Base-by-base conservation (phyloP, 1,284 basidiomycete genomes). In the Inonotus hispidus region DNA sequence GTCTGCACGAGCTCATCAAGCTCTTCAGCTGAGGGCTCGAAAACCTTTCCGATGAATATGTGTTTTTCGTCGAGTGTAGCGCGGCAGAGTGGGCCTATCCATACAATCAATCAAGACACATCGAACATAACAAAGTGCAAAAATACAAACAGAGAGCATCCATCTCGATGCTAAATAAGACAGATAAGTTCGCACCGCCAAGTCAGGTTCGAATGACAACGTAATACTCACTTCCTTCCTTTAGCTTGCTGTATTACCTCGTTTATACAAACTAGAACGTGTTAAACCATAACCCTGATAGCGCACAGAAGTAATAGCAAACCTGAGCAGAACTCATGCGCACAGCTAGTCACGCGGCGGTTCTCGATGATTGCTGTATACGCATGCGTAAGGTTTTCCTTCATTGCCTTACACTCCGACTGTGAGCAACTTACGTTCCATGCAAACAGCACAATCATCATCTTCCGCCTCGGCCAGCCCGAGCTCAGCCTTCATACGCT, bases 321-420 rank as follows among this genome's bases (percentile, higher is more conserved):
- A 84, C 84, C 83, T 46, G 75, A 76, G 65, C 85, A 87, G 6
- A 86, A 75, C 64, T 86, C 82, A 63, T 88, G 84, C 2, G 82
- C 79, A 62, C 85, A 87, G 0, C 71, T 69, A 11, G 87, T 71
- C 3, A 87, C 68, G 1, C 81, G 75, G 0, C 81, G 82, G 62
- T 73, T 83, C 60, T 79, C 73, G 25, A 73, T 73, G 45, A 78
- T 68, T 56, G 65, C 56, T 79, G 77, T n/a, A n/a, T n/a, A n/a
- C 59, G 81, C 52, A 13, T 23, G 2, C 43, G 8, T 32, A 32
- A 32, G 32, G 3, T 43, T 43, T 43, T n/a, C n/a, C n/a, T n/a
- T 43, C 41, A 21, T 14, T n/a, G 41, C 41, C 16, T 43, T 19
- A 43, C 19, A 39, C n/a, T n/a, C 19, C 41, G 19, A 21, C 2